phyloP scores from a whole-genome alignment of 768 basidiomycete genomes.

The Lentinula detonsa region DNA sequence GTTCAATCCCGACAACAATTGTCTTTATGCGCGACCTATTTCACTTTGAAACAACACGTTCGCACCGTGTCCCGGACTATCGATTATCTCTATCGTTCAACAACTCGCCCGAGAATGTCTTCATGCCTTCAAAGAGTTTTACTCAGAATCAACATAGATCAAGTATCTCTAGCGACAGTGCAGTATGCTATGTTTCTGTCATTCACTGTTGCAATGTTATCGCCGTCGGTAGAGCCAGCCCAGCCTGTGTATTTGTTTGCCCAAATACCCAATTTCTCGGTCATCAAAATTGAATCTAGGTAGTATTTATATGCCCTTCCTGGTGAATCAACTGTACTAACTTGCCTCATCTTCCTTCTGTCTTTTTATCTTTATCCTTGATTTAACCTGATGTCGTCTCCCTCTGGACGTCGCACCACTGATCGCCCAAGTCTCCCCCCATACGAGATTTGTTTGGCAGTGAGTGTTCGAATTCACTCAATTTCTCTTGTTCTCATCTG shows the following conservation, averaged over 20 bases:
- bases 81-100: background rate
- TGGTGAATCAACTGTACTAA: constrained; percentile 4
- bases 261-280: background rate
- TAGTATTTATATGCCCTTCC: constrained; percentile 8
- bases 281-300: background rate
- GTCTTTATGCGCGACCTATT: background rate
- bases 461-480: constrained; percentile 14
- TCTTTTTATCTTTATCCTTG: constrained; percentile 2
- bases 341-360: constrained; percentile 7
- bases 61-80: background rate
- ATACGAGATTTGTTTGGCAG: constrained; percentile 68
- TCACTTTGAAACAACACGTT: background rate
- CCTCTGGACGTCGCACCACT: constrained; percentile 15
- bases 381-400: constrained; percentile 12
- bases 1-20: constrained; percentile 6
- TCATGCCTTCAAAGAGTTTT: background rate
- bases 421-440: constrained; percentile 63
- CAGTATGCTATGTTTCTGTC: background rate
- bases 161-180: constrained; percentile 2
- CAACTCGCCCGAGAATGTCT: background rate
- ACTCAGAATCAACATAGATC: background rate
- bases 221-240: background rate
- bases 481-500: background rate
- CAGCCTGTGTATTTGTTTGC: background rate
- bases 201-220: background rate